Evolutionary conservation across 108 stramenopile genomes (phyloP).

Genomic region (Aurantiochytrium sp.): DNA sequence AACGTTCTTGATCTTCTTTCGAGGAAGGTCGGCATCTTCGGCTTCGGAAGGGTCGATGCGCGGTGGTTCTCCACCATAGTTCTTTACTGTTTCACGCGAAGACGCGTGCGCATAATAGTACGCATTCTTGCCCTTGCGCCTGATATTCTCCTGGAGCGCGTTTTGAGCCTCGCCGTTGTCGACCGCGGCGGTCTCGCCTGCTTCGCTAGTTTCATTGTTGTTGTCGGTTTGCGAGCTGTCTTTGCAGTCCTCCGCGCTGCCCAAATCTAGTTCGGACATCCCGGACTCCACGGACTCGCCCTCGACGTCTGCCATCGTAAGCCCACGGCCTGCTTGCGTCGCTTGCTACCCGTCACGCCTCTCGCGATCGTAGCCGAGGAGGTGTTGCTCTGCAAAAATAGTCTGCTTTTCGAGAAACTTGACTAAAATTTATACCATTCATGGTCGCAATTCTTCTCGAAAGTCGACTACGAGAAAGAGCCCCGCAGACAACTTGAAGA

Average conservation of each 20-base stretch:
- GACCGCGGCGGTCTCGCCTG: background rate
- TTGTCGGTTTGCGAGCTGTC: too few relatives aligned
- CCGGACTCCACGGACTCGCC: background rate
- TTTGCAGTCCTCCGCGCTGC: too few relatives aligned
- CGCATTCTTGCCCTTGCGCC: background rate
- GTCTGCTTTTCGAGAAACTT: too few relatives aligned
- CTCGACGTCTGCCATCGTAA: background rate
- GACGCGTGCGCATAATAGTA: slow-evolving; percentile 5
- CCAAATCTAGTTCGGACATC: background rate
- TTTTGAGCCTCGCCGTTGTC: background rate
- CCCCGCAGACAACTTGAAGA: too few relatives aligned
- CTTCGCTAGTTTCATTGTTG: background rate
- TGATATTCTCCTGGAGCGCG: background rate
- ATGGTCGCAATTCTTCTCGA: too few relatives aligned
- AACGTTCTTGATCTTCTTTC: background rate
- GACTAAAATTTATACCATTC: too few relatives aligned
- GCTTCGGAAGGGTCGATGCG: background rate
- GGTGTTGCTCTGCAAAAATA: too few relatives aligned
- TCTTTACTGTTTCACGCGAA: background rate
- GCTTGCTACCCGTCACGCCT: too few relatives aligned
- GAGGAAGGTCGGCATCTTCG: background rate
- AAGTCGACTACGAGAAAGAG: too few relatives aligned
- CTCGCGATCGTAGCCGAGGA: too few relatives aligned
- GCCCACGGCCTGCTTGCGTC: too few relatives aligned
- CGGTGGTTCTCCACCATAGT: slow-evolving; percentile 4